Evolutionary conservation across 2,329 filamentous ascomycete species (phyloP).

Genomic region (Stachybotrys echinatus): DNA sequence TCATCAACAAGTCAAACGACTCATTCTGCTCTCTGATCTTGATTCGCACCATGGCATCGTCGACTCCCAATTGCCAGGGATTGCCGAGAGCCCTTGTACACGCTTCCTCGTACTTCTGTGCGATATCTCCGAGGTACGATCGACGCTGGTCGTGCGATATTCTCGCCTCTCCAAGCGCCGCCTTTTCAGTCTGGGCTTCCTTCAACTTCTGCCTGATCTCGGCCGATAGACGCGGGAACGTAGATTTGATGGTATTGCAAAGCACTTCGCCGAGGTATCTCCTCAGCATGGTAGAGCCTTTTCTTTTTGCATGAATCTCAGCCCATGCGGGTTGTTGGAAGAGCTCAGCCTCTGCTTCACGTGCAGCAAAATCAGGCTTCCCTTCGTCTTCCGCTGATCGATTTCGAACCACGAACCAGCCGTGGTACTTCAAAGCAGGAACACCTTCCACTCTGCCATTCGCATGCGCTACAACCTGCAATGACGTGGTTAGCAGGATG

Average conservation of each 20-base stretch:
- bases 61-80: background rate
- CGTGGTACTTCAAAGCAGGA: constrained; percentile 6
- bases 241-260: background rate
- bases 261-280: background rate
- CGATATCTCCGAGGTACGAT: background rate
- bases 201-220: background rate
- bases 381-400: constrained; percentile 12
- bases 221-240: background rate
- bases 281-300: background rate
- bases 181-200: background rate
- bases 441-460: background rate
- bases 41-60: background rate
- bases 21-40: background rate
- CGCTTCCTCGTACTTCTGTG: background rate
- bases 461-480: constrained; percentile 12
- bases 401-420: constrained; percentile 33
- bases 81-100: background rate
- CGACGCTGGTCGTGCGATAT: background rate
- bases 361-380: background rate
- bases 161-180: background rate
- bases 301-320: background rate
- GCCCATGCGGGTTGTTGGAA: background rate
- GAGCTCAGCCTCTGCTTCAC: background rate
- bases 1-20: background rate
- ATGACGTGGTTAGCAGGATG: background rate